These are phyloP conservation scores for Puccinia brachypodii DNA, from an alignment of 1,284 basidiomycete genomes.

Conservation along the genomic window DNA sequence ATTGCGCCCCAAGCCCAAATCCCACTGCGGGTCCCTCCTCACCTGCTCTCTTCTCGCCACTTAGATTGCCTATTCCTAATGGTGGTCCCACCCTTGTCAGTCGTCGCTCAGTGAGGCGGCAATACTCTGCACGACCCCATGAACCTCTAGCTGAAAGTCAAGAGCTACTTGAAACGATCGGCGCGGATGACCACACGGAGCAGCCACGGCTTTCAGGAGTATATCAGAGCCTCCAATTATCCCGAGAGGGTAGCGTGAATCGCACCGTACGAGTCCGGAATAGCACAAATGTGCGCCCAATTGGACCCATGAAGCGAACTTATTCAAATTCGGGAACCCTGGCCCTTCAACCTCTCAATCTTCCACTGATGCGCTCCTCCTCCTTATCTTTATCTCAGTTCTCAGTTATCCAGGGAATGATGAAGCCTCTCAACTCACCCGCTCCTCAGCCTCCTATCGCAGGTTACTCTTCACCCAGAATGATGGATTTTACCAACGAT, in stretches of 20 bases:
- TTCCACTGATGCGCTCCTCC: constrained; percentile 15
- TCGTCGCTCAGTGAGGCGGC: background rate
- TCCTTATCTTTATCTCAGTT: background rate
- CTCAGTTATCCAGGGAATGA: background rate
- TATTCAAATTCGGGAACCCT: constrained; percentile 4
- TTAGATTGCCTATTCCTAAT: background rate
- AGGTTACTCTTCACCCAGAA: background rate
- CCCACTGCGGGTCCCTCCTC: background rate
- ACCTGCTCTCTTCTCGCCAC: background rate
- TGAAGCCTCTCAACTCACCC: background rate
- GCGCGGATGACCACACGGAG: background rate
- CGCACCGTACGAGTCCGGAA: background rate
- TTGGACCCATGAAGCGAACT: background rate
- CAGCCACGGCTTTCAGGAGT: background rate
- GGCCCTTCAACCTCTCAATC: constrained; percentile 4
- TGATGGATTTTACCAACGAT: background rate
- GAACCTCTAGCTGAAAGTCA: background rate
- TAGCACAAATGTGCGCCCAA: no score
- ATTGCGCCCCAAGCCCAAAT: background rate
- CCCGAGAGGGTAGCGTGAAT: background rate
- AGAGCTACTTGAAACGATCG: background rate
- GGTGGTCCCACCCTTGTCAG: background rate
- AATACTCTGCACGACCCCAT: background rate
- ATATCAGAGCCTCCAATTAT: background rate
- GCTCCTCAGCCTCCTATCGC: background rate